phyloP scores from a whole-genome alignment of 345 rosid genomes.

The Gossypium bickii region DNA sequence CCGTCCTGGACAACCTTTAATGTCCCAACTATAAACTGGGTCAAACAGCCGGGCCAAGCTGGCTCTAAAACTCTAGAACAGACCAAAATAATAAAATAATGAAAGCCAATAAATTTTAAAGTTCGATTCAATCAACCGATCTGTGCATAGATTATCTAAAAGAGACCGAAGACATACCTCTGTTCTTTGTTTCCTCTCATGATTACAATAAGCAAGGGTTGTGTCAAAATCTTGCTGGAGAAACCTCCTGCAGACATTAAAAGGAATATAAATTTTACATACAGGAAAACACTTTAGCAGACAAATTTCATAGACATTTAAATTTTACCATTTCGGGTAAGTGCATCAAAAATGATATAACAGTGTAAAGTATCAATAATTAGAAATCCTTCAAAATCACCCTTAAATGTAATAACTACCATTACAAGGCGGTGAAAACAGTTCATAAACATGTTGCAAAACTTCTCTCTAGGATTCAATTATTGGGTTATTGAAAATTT shows the following conservation, averaged over 20 bases:
- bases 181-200: constrained; percentile 82
- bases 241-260: constrained; percentile 60
- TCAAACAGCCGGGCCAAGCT: neutral
- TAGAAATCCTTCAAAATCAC: neutral
- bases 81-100: neutral
- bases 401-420: neutral
- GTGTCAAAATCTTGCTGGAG: constrained; percentile 93
- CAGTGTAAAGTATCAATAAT: neutral
- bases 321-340: neutral
- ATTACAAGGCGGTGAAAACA: neutral
- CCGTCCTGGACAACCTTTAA: neutral
- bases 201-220: constrained; percentile 80
- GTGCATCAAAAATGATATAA: neutral
- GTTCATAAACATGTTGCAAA: neutral
- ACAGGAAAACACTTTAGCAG: neutral
- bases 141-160: neutral
- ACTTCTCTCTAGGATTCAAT: neutral
- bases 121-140: neutral
- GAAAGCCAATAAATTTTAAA: neutral
- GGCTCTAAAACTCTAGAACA: neutral
- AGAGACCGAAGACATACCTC: constrained; percentile 45
- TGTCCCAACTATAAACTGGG: neutral
- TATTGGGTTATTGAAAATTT: neutral
- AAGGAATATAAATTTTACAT: neutral
- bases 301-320: neutral